These are phyloP conservation scores for Boletus barrowsii DNA, from an alignment of 768 basidiomycete genomes.

Conservation along the genomic window DNA sequence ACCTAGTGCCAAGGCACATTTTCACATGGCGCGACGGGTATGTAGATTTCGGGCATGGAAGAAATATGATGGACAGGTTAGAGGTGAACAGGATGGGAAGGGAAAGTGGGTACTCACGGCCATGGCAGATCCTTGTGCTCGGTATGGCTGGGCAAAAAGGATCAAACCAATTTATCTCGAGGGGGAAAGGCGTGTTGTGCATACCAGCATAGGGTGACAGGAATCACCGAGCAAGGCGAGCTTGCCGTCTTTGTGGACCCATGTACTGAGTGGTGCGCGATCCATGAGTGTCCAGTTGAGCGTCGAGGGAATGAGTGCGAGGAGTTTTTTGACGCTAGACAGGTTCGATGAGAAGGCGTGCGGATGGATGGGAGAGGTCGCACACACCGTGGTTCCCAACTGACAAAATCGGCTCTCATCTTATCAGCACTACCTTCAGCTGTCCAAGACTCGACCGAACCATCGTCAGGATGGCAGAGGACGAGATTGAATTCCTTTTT, in stretches of 20 bases:
- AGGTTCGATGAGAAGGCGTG: constrained; percentile 1
- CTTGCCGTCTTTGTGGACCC: constrained; percentile 44
- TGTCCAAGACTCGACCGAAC: constrained; percentile 44
- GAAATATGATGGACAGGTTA: neutral
- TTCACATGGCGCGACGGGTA: neutral
- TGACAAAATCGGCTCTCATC: constrained; percentile 45
- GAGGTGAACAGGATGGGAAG: neutral
- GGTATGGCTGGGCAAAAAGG: constrained; percentile 38
- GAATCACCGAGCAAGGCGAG: constrained; percentile 52
- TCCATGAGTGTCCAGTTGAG: constrained; percentile 50
- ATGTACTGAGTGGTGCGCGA: constrained; percentile 44
- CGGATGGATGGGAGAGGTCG: neutral
- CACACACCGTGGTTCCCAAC: constrained; percentile 48
- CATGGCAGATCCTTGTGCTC: constrained; percentile 55
- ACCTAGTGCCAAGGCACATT: constrained; percentile 17
- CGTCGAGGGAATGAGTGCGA: constrained; percentile 43
- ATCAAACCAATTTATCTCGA: neutral
- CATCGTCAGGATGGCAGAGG: constrained; percentile 39
- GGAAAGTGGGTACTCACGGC: constrained; percentile 34
- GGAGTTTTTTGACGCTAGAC: constrained; percentile 43
- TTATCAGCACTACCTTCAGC: constrained; percentile 40
- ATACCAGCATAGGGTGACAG: constrained; percentile 53
- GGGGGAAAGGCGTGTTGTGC: neutral
- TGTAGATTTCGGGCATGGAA: no score
- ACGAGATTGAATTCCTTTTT: constrained; percentile 47